These are phyloP conservation scores for Neostapfia colusana DNA, from an alignment of 176 grass and related monocot genomes.

Conservation along the genomic window DNA sequence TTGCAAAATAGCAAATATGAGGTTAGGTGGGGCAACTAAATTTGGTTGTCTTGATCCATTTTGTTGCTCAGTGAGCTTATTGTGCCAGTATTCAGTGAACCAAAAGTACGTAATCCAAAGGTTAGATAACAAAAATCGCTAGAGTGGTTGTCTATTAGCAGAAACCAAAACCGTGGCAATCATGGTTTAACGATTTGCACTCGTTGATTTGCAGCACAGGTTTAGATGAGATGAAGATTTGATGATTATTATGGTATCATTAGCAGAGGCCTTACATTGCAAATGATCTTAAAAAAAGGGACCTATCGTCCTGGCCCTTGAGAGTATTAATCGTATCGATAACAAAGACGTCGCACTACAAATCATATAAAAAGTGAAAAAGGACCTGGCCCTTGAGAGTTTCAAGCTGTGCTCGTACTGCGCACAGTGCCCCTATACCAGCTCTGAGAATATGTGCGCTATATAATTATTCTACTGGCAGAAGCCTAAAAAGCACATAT, in stretches of 20 bases:
- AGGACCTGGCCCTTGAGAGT: neutral
- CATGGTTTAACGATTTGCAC: neutral
- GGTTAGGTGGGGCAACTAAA: slow-evolving; percentile 16
- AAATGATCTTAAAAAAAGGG: neutral
- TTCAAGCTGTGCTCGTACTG: neutral
- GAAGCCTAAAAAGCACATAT: neutral
- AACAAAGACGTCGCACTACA: neutral
- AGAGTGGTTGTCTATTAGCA: neutral
- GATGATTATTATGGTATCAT: too few species aligned
- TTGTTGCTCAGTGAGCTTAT: neutral
- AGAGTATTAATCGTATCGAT: neutral
- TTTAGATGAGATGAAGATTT: neutral
- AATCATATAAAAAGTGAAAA: neutral
- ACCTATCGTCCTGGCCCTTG: neutral
- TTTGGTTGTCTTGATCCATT: neutral
- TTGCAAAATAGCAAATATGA: slow-evolving; percentile 22
- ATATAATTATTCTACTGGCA: neutral
- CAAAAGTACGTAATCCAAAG: neutral
- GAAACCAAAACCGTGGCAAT: neutral
- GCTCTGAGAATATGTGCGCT: neutral
- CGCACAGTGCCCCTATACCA: neutral
- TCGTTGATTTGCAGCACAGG: neutral
- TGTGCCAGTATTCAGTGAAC: neutral
- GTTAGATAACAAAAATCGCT: neutral
- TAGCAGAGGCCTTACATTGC: neutral